Conservation (phyloP, 208 protist species). For the Acanthamoeba lenticulata region DNA sequence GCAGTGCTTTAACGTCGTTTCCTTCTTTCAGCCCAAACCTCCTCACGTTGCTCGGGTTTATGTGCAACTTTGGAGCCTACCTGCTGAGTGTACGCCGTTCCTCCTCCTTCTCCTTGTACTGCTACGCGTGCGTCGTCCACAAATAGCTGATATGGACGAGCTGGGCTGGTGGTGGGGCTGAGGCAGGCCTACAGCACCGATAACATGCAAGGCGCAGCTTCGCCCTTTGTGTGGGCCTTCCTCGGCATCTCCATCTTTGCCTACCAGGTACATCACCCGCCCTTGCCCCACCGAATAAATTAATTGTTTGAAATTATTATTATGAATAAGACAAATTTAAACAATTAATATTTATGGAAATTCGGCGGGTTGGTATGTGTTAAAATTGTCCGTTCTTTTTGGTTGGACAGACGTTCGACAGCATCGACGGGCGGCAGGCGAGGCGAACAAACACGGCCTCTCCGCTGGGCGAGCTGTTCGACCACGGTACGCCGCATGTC, state of each 20-base stretch:
- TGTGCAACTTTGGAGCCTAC: constrained; percentile 11
- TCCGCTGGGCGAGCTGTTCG: constrained; percentile 29
- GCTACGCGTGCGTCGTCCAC: too few species aligned
- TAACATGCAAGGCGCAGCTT: background rate
- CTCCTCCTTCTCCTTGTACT: too few species aligned
- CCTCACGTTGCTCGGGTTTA: background rate
- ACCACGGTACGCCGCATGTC: background rate
- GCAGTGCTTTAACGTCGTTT: too few species aligned
- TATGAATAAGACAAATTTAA: too few species aligned
- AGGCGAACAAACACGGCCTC: background rate
- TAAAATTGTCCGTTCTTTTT: too few species aligned
- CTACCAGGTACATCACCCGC: background rate
- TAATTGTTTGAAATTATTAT: too few species aligned
- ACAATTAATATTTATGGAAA: too few species aligned
- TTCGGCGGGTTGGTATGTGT: too few species aligned
- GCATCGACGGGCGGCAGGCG: background rate
- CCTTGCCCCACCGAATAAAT: background rate
- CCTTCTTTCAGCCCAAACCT: background rate
- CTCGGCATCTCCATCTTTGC: constrained; percentile 18
- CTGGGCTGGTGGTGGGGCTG: background rate
- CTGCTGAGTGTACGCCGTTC: background rate
- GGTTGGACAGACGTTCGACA: background rate
- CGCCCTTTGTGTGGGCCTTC: background rate
- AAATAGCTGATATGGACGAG: too few species aligned
- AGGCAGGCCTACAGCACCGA: background rate